Percentiles rank a stretch among this genome's conserved stretches.
These are phyloP conservation scores for Priceomyces castillae DNA, from an alignment of 805 yeast genomes.

Conservation along the genomic window DNA sequence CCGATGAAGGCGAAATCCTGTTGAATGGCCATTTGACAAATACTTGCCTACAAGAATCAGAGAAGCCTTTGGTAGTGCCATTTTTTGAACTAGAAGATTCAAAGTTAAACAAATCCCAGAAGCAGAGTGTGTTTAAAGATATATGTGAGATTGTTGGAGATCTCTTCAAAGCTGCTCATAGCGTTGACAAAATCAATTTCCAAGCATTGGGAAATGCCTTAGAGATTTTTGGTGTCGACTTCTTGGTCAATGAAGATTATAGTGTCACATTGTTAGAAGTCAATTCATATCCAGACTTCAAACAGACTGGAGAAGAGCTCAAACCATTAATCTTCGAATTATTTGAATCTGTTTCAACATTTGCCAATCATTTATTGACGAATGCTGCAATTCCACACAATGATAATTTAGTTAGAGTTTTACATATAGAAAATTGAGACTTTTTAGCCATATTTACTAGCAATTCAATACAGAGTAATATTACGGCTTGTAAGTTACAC, in stretches of 20 bases:
- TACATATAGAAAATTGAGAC: slow-evolving; percentile 18
- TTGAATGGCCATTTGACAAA: slow-evolving; percentile 86
- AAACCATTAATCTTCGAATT: slow-evolving; percentile 63
- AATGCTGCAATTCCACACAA: slow-evolving; percentile 10
- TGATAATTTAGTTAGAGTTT: slow-evolving; percentile 35
- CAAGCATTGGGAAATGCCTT: slow-evolving; percentile 76
- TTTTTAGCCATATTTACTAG: no score
- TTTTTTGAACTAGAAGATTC: slow-evolving; percentile 56
- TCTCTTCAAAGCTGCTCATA: slow-evolving; percentile 74
- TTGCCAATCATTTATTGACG: slow-evolving; percentile 49
- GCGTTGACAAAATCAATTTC: slow-evolving; percentile 81
- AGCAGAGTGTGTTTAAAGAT: slow-evolving; percentile 45
- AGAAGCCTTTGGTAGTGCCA: slow-evolving; percentile 55
- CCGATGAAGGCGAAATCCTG: slow-evolving; percentile 26
- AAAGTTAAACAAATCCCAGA: slow-evolving; percentile 22
- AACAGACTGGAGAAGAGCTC: slow-evolving; percentile 84
- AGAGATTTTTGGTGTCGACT: slow-evolving; percentile 89
- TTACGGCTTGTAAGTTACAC: no score
- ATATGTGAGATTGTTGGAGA: slow-evolving; percentile 66
- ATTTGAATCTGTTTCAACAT: slow-evolving; percentile 54
- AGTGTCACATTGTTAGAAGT: slow-evolving; percentile 72
- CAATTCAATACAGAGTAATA: no score
- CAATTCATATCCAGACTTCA: slow-evolving; percentile 94
- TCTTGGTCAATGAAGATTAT: slow-evolving; percentile 59
- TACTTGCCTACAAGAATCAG: slow-evolving; percentile 78